phyloP scores from a whole-genome alignment of 768 basidiomycete species.

The Suillus luteus region DNA sequence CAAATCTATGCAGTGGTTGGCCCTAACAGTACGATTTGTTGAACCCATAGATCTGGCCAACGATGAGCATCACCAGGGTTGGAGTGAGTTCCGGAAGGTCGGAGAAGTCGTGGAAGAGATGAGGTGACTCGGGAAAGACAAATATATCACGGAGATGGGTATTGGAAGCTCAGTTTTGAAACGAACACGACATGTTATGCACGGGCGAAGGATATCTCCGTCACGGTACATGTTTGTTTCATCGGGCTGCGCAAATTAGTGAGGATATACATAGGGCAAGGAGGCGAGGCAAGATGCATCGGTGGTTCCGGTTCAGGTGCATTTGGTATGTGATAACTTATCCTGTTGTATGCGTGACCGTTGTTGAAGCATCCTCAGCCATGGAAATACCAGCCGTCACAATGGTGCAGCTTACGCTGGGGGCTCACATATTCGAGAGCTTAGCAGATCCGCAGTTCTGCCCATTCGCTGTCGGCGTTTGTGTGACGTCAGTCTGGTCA shows the following conservation, averaged over 20 bases:
- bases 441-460: background rate
- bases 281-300: background rate
- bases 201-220: background rate
- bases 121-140: conserved; percentile 54
- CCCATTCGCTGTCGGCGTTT: background rate
- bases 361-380: background rate
- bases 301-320: background rate
- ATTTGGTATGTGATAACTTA: background rate
- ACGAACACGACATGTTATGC: background rate
- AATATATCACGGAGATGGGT: conserved; percentile 62
- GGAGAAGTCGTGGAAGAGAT: conserved; percentile 72
- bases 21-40: conserved; percentile 62
- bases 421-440: background rate
- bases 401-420: background rate
- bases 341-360: background rate
- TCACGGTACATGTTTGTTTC: background rate
- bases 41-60: conserved; percentile 40
- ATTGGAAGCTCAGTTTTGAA: conserved; percentile 45
- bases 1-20: conserved; percentile 79
- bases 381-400: background rate
- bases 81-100: conserved; percentile 70
- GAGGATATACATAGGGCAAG: background rate
- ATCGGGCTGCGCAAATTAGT: background rate
- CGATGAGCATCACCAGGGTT: conserved; percentile 26
- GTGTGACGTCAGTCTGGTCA: background rate